Evolutionary conservation across 1,284 basidiomycete species (phyloP).

Genomic region (Hemileia vastatrix): DNA sequence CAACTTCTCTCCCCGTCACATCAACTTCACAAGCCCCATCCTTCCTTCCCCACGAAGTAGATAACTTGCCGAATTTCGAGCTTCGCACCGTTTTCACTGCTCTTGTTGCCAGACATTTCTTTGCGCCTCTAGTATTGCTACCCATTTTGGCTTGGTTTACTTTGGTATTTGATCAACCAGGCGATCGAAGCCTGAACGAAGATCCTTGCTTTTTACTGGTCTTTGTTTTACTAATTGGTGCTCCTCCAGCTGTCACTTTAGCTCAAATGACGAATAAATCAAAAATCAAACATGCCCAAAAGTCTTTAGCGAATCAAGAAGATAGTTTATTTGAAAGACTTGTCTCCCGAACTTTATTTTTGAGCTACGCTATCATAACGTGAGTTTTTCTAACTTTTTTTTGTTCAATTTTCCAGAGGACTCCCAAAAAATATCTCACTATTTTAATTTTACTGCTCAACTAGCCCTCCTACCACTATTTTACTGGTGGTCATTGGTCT

Average conservation of each 20-base stretch:
- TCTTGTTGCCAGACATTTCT: conserved; percentile 19
- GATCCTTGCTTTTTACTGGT: conserved; percentile 11
- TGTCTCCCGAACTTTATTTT: conserved; percentile 33
- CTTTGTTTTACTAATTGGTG: conserved; percentile 7
- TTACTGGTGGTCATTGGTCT: conserved; percentile 12
- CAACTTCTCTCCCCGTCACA: not conserved
- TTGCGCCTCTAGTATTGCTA: conserved; percentile 6
- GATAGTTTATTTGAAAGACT: conserved; percentile 26
- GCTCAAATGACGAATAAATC: conserved; percentile 29
- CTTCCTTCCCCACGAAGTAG: conserved; percentile 8
- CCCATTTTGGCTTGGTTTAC: not conserved
- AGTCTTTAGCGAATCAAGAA: conserved; percentile 4
- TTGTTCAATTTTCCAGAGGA: too few relatives aligned
- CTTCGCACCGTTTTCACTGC: conserved; percentile 13
- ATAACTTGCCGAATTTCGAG: conserved; percentile 13
- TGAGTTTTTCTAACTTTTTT: not conserved
- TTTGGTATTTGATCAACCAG: not conserved
- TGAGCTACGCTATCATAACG: conserved; percentile 39
- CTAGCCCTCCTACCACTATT: conserved; percentile 10
- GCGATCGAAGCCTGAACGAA: not conserved
- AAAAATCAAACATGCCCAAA: conserved; percentile 5
- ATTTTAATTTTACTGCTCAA: too few relatives aligned
- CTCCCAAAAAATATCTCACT: too few relatives aligned
- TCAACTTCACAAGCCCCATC: conserved; percentile 6
- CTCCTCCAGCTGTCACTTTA: conserved; percentile 34